These are phyloP conservation scores for Strobilomyces echinocephalus DNA, from an alignment of 768 basidiomycete genomes.

Conservation along the genomic window DNA sequence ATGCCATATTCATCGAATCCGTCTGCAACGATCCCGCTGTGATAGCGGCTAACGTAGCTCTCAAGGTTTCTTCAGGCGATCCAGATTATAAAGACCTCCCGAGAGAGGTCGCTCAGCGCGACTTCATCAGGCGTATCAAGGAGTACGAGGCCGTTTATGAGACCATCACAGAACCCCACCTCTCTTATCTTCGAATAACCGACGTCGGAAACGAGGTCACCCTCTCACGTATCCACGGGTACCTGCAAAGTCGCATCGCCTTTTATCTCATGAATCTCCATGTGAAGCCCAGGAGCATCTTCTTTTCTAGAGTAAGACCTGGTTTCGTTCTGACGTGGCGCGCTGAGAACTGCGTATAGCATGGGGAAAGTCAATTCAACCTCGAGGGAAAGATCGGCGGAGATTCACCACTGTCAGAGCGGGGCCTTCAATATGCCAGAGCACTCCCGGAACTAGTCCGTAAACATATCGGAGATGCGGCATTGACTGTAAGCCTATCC, in stretches of 20 bases:
- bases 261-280: slow-evolving; percentile 99
- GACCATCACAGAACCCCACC: slow-evolving; percentile 85
- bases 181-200: slow-evolving; percentile 86
- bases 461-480: slow-evolving; percentile 86
- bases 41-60: slow-evolving; percentile 92
- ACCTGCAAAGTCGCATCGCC: slow-evolving; percentile 93
- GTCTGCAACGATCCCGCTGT: slow-evolving; percentile 90
- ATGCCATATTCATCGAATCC: slow-evolving; percentile 91
- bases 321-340: not conserved
- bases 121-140: slow-evolving; percentile 87
- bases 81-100: slow-evolving; percentile 94
- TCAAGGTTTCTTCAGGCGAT: slow-evolving; percentile 95
- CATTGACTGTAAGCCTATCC: slow-evolving; percentile 61
- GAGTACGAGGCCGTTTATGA: slow-evolving; percentile 96
- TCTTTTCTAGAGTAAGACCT: slow-evolving; percentile 80
- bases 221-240: slow-evolving; percentile 84
- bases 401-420: slow-evolving; percentile 82
- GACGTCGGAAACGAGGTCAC: slow-evolving; percentile 92
- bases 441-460: slow-evolving; percentile 84
- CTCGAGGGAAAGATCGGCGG: slow-evolving; percentile 96
- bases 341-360: slow-evolving; percentile 44
- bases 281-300: slow-evolving; percentile 93
- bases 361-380: slow-evolving; percentile 97
- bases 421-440: slow-evolving; percentile 79
- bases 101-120: slow-evolving; percentile 76